phyloP scores from a whole-genome alignment of 495 filamentous ascomycete species.

The Aspergillus diversus region DNA sequence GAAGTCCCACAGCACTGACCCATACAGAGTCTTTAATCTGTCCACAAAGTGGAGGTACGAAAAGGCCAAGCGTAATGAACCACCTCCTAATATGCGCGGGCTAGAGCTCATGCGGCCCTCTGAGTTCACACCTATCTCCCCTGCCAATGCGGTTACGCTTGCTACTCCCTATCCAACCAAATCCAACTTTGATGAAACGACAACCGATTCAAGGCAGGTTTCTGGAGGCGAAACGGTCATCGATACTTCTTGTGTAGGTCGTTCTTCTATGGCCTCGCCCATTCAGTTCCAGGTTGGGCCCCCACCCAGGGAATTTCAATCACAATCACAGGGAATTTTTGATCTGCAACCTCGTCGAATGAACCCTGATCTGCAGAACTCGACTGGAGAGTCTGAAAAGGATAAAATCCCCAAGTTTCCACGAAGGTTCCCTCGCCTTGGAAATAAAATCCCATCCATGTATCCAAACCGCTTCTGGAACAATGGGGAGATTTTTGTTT shows the following conservation, averaged over 20 bases:
- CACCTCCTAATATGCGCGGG: conserved; percentile 46
- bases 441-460: not conserved
- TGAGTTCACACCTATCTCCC: conserved; percentile 29
- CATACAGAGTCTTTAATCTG: conserved; percentile 24
- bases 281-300: not conserved
- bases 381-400: not conserved
- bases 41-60: conserved; percentile 32
- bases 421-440: conserved; percentile 4
- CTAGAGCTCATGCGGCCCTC: conserved; percentile 44
- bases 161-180: not conserved
- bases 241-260: not conserved
- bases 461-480: conserved; percentile 23
- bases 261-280: not conserved
- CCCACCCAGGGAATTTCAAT: not conserved
- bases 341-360: not conserved
- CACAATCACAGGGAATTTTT: not conserved
- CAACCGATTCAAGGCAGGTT: not conserved
- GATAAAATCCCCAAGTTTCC: conserved; percentile 6
- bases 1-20: conserved; percentile 14
- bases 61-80: conserved; percentile 49
- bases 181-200: not conserved
- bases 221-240: not conserved
- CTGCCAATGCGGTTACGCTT: conserved; percentile 6
- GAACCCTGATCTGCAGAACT: not conserved
- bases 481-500: conserved; percentile 28